Base-by-base conservation (phyloP, 106 monocot genomes). In the Ottelia alismoides region DNA sequence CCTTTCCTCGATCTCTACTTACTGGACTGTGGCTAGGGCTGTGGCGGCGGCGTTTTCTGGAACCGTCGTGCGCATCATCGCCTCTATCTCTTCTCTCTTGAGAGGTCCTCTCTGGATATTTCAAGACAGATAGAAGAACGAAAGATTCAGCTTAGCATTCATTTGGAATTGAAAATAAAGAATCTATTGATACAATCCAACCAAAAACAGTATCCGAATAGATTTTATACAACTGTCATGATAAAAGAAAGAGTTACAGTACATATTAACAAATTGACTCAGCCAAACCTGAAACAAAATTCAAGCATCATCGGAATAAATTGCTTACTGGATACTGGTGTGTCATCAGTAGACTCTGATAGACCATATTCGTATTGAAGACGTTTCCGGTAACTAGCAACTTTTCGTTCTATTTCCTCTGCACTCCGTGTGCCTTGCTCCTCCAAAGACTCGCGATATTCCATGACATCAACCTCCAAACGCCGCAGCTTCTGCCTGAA, bases 391-490 rank as follows among this genome's bases (percentile, higher is more conserved):
- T 90, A 71, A 55, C 16, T 56, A 30, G 78, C 75, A 26, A 99
- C 82, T 52, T 83, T 90, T 62, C 54, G 82, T 55, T 99, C 98
- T 23, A 99, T 91, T 56, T 99, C 98, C 28, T 90, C 90, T 1
- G 58, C 24, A 46, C 55, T 90, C 68, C 74, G 63, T 24, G 73
- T 50, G 48, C 96, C 85, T 65, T 60, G 52, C 60, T 89, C 96
- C 68, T 99, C 90, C 45, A 99, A 85, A 55, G 83, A 78, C 65
- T 86, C 98, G 51, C 86, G 82, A 19, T 90, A 99, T 53, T 99
- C 90, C 72, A 99, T 75, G 25, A 99, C 98, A 69, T 85, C 82
- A 65, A 99, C 80, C 61, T 99, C 98, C 62, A 99, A 49, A 28
- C 85, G 89, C 47, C 98, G 82, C 30, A 99, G 40, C 70, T 86